These are phyloP conservation scores for Microsporum ferrugineum DNA, from an alignment of 2,329 filamentous ascomycete species.

Conservation along the genomic window DNA sequence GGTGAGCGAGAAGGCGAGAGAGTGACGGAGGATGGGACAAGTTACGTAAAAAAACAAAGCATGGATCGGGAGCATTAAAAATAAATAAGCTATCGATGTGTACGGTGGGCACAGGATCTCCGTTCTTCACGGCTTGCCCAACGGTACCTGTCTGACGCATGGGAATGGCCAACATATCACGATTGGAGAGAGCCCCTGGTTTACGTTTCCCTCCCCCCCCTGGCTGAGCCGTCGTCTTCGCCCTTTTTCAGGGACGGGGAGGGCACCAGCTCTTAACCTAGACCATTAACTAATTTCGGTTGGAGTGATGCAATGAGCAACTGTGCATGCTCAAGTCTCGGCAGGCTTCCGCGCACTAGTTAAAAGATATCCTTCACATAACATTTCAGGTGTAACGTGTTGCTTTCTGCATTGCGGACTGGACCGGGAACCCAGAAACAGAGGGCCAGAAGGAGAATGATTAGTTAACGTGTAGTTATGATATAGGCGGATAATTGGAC, in stretches of 20 bases:
- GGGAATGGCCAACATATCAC: background rate
- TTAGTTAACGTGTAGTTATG: background rate
- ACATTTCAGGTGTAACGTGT: background rate
- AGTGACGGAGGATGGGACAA: background rate
- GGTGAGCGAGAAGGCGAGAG: background rate
- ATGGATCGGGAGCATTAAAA: background rate
- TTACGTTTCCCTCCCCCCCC: no score
- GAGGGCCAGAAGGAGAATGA: no score
- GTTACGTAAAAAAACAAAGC: conserved; percentile 1
- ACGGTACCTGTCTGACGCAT: background rate
- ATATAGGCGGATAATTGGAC: background rate
- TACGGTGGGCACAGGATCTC: background rate
- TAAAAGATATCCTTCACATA: background rate
- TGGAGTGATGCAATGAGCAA: no score
- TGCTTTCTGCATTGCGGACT: background rate
- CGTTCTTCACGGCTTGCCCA: background rate
- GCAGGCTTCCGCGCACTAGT: background rate
- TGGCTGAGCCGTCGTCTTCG: background rate
- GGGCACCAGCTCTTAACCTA: background rate
- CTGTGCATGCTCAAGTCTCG: background rate
- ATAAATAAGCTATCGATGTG: background rate
- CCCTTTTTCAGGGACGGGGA: background rate
- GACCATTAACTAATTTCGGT: no score
- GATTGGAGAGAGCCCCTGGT: background rate
- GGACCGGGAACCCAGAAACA: background rate